These are phyloP conservation scores for Rhazya stricta DNA, from an alignment of 257 asterid genomes.

Conservation along the genomic window DNA sequence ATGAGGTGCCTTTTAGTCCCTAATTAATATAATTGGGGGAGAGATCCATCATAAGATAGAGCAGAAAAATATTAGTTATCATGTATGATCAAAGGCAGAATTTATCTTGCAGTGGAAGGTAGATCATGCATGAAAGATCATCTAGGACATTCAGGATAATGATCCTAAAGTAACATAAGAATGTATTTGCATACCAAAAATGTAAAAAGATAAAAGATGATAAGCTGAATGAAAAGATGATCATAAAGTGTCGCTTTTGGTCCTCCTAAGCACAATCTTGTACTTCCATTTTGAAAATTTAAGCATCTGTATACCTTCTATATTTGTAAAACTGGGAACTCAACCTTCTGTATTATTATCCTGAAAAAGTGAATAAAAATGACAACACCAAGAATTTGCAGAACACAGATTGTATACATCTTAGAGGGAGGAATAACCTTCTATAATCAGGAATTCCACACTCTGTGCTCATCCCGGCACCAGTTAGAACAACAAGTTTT, in stretches of 20 bases:
- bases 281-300: neutral
- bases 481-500: conserved; percentile 76
- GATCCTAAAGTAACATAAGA: neutral
- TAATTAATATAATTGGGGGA: too few relatives aligned
- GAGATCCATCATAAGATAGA: neutral
- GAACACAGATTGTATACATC: neutral
- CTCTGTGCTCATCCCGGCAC: conserved; percentile 98
- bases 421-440: conserved; percentile 41
- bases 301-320: neutral
- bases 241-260: neutral
- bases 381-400: neutral
- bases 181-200: neutral
- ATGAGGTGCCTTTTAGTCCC: too few relatives aligned
- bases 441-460: conserved; percentile 97
- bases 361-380: neutral
- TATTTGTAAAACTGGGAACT: neutral
- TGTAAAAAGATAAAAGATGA: neutral
- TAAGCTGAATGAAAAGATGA: too few relatives aligned
- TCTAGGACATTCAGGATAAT: neutral
- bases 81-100: neutral
- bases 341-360: neutral
- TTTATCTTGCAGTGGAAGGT: neutral
- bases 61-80: neutral
- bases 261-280: neutral
- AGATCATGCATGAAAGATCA: neutral